Conservation (phyloP, 192 early-diverging fungal species). For the Coemansia brasiliensis region DNA sequence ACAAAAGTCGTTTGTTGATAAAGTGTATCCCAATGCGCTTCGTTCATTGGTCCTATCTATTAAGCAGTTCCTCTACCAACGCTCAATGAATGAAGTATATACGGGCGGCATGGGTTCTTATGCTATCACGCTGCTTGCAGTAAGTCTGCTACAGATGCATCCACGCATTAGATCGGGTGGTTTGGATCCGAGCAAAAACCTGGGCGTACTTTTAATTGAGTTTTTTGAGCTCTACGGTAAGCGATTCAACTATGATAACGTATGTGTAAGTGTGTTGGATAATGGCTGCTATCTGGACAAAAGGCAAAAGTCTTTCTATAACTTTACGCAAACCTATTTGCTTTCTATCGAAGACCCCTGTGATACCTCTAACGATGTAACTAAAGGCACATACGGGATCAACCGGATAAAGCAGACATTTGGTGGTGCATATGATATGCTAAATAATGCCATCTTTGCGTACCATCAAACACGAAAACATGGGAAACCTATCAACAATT, state of each 20-base stretch:
- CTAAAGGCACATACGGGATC: slow-evolving; percentile 53
- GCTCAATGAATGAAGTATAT: slow-evolving; percentile 81
- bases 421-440: slow-evolving; percentile 48
- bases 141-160: slow-evolving; percentile 86
- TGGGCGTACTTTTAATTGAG: slow-evolving; percentile 88
- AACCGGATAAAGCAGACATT: slow-evolving; percentile 49
- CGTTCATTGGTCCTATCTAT: slow-evolving; percentile 73
- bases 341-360: slow-evolving; percentile 60
- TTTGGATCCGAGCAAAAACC: slow-evolving; percentile 67
- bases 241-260: slow-evolving; percentile 66
- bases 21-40: slow-evolving; percentile 59
- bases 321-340: slow-evolving; percentile 38
- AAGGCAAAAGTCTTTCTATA: slow-evolving; percentile 18
- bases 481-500: slow-evolving; percentile 47
- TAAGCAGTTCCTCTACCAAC: slow-evolving; percentile 81
- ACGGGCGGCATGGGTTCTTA: slow-evolving; percentile 89
- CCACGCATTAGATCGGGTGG: slow-evolving; percentile 66
- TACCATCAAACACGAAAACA: slow-evolving; percentile 54
- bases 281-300: slow-evolving; percentile 60
- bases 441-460: slow-evolving; percentile 48
- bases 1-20: slow-evolving; percentile 59
- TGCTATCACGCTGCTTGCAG: slow-evolving; percentile 71
- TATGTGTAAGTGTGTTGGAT: slow-evolving; percentile 64
- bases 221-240: slow-evolving; percentile 91
- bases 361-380: slow-evolving; percentile 59